phyloP scores from a whole-genome alignment of 2,329 filamentous ascomycete genomes.

The Ophiostoma pallidulum region DNA sequence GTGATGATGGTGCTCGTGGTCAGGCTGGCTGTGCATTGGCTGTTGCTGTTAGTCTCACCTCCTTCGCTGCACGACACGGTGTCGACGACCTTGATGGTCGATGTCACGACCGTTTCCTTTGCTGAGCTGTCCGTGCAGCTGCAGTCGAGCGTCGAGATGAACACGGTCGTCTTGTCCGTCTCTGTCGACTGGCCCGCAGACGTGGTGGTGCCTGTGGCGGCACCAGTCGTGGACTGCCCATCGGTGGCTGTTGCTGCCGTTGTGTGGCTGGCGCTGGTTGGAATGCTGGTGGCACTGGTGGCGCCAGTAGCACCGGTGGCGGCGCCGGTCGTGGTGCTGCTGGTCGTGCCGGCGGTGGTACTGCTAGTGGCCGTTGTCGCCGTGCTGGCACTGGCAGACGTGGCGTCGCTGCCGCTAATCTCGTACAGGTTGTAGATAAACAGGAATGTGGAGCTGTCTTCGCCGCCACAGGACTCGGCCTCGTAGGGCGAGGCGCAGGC shows the following conservation, averaged over 20 bases:
- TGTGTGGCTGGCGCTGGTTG: background rate
- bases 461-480: constrained; percentile 14
- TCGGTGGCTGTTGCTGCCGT: too few species aligned
- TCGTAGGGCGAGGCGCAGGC: constrained; percentile 13
- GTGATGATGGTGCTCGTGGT: background rate
- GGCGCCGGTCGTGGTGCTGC: background rate
- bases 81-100: constrained; percentile 6
- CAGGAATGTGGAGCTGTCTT: constrained; percentile 10
- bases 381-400: background rate
- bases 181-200: background rate
- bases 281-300: constrained; percentile 1
- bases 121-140: constrained; percentile 9
- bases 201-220: background rate
- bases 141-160: constrained; percentile 16
- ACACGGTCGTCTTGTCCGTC: constrained; percentile 8
- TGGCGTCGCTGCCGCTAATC: background rate
- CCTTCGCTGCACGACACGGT: constrained; percentile 12
- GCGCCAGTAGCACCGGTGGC: background rate
- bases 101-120: background rate
- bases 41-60: constrained; percentile 15
- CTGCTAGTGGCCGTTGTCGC: background rate
- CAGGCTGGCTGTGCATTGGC: background rate
- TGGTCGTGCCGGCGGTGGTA: background rate
- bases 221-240: background rate
- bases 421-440: constrained; percentile 17